Evolutionary conservation across 805 yeast genomes (phyloP).

Genomic region (Starmerella etchellsii): DNA sequence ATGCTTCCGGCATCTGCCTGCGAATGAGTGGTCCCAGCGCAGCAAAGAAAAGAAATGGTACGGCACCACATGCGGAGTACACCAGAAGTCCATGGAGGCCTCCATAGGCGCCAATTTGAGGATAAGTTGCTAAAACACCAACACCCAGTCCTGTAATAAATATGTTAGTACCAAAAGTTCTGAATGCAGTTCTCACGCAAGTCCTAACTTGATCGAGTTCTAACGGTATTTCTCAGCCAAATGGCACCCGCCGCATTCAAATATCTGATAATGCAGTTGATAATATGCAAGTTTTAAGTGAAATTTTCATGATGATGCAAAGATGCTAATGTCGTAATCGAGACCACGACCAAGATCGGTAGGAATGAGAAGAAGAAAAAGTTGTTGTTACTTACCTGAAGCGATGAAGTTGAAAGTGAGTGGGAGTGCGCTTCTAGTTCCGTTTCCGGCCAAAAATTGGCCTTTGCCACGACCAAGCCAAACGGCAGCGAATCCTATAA

Average conservation of each 20-base stretch:
- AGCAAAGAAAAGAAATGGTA: slow-evolving; percentile 75
- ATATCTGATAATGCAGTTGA: not conserved
- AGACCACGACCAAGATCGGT: no score
- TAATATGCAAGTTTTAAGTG: not conserved
- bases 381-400: slow-evolving; percentile 45
- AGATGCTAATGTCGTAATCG: no score
- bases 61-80: slow-evolving; percentile 63
- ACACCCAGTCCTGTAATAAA: slow-evolving; percentile 58
- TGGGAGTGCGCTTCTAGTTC: slow-evolving; percentile 72
- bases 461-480: slow-evolving; percentile 44
- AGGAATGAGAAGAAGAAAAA: no score
- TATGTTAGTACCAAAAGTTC: slow-evolving; percentile 9
- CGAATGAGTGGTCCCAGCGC: slow-evolving; percentile 71
- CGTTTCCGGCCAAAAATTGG: slow-evolving; percentile 32
- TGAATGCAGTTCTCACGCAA: slow-evolving; percentile 58
- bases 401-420: slow-evolving; percentile 81
- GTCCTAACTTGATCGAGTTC: slow-evolving; percentile 72
- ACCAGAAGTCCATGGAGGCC: slow-evolving; percentile 82
- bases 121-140: slow-evolving; percentile 74
- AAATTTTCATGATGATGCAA: no score
- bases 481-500: slow-evolving; percentile 48
- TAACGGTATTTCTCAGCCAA: slow-evolving; percentile 59
- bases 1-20: slow-evolving; percentile 73
- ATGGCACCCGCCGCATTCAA: slow-evolving; percentile 23
- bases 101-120: slow-evolving; percentile 72